Base-by-base conservation (phyloP, 352 stramenopile genomes). In the Phytophthora agathidicida region DNA sequence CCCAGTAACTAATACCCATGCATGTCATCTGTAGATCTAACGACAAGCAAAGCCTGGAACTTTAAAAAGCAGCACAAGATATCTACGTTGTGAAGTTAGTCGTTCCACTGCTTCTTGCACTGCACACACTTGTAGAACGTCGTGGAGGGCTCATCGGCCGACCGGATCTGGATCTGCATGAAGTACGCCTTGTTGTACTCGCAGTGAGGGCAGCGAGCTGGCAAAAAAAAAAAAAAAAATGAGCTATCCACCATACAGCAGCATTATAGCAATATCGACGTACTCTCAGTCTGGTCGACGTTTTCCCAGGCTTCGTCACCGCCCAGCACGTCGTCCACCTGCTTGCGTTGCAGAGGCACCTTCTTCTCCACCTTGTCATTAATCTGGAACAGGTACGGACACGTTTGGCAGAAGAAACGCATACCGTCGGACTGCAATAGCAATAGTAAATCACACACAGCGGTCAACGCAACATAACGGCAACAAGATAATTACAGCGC, bases 151-250 rank as follows among this genome's bases (percentile, higher is more conserved):
- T 99, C 96, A 63, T 99, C 96, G 7, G 97, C 97, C 51, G 96
- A 99, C 38, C 98, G 86, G 80, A 99, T 99, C 83, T 99, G 98
- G 75, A 99, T 99, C 83, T 99, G 97, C 95, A 99, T 99, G 82
- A 99, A 99, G 80, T 99, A 99, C 10, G 98, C 98, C 72, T 98
- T 92, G 33, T 83, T 92, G 75, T 97, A 86, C 67, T 96, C 88
- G 69, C 97, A 99, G 65, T 92, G 80, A 3, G 97, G 97, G 74
- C 98, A 99, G 32, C 85, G 80, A 28, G 87, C 89, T 96, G 47
- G 5, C 1, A 42, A 2, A 48, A 17, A 52, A 38, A 14, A 49
- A 13, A 24, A 35, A 20, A 28, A 41, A n/a, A 45, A 16, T 46
- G 3, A 39, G 24, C 7, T 43, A 24, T 44, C 20, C 19, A 5